Conservation (phyloP, 495 filamentous ascomycete species). For the Penicillium malachiteum region DNA sequence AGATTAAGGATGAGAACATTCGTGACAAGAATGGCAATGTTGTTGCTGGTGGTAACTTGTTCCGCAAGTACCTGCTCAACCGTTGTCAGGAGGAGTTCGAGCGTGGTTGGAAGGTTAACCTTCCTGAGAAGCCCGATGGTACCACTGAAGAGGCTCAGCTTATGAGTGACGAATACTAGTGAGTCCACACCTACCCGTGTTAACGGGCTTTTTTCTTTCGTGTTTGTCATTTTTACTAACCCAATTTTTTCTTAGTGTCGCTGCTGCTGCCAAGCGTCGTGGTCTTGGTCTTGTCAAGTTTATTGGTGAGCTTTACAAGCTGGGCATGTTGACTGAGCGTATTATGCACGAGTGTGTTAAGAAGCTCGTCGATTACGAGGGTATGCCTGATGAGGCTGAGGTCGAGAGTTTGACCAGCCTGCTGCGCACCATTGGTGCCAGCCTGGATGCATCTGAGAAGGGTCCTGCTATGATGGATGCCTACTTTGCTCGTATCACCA, state of each 20-base stretch:
- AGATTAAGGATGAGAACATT: slow-evolving; percentile 94
- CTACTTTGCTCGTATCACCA: slow-evolving; percentile 88
- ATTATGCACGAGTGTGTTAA: slow-evolving; percentile 99
- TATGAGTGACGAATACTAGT: slow-evolving; percentile 95
- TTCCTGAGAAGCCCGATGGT: slow-evolving; percentile 79
- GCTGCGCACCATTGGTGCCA: slow-evolving; percentile 83
- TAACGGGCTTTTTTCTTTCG: no score
- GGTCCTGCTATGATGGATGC: slow-evolving; percentile 80
- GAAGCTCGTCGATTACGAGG: slow-evolving; percentile 94
- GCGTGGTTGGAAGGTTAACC: slow-evolving; percentile 91
- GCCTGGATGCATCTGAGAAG: slow-evolving; percentile 78
- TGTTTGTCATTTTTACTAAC: no score
- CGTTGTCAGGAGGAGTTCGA: slow-evolving; percentile 99
- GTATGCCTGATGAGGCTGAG: slow-evolving; percentile 89
- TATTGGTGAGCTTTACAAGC: slow-evolving; percentile 98
- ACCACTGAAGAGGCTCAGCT: slow-evolving; percentile 69
- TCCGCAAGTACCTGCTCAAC: slow-evolving; percentile 98
- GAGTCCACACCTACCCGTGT: slow-evolving; percentile 24
- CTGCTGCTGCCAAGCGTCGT: slow-evolving; percentile 92
- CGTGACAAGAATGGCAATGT: slow-evolving; percentile 80
- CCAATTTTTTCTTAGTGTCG: slow-evolving; percentile 33
- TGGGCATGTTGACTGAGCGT: slow-evolving; percentile 95
- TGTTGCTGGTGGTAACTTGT: slow-evolving; percentile 87
- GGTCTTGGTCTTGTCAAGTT: slow-evolving; percentile 98
- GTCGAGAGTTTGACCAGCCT: slow-evolving; percentile 93